Evolutionary conservation across 1,284 basidiomycete genomes (phyloP).

Genomic region (Bjerkandera adusta): DNA sequence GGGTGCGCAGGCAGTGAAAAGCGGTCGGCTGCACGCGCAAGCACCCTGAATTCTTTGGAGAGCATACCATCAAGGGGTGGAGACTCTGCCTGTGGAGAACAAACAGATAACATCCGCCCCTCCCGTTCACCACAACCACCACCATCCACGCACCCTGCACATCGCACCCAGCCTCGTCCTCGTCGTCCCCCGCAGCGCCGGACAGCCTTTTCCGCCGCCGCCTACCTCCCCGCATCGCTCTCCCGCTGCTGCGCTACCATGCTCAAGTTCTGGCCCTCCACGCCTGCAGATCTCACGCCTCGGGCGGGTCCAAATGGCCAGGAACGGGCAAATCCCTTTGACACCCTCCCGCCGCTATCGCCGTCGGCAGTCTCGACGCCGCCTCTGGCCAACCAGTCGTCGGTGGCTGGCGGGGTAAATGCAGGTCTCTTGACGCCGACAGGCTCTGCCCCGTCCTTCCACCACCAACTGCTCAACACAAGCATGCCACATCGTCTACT

Average conservation of each 20-base stretch:
- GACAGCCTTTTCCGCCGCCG: constrained; percentile 16
- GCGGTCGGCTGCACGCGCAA: constrained; percentile 3
- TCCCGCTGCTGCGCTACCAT: constrained; percentile 36
- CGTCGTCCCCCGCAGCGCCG: constrained; percentile 14
- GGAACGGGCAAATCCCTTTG: constrained; percentile 72
- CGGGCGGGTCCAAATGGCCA: constrained; percentile 49
- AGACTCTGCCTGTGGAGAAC: constrained; percentile 13
- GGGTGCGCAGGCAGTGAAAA: not conserved
- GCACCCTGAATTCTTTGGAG: constrained; percentile 6
- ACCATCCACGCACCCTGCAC: constrained; percentile 10
- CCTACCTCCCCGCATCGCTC: constrained; percentile 16
- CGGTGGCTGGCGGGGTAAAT: constrained; percentile 13
- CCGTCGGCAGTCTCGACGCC: constrained; percentile 22
- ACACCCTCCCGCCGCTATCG: constrained; percentile 34
- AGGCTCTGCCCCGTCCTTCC: constrained; percentile 26
- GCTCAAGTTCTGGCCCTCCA: constrained; percentile 68
- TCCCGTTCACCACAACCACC: constrained; percentile 1
- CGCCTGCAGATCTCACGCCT: constrained; percentile 74
- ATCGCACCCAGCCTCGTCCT: constrained; percentile 12
- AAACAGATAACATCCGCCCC: constrained; percentile 8
- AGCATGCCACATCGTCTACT: constrained; percentile 27
- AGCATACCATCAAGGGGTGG: constrained; percentile 8
- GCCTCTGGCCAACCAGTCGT: constrained; percentile 26
- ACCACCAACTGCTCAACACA: constrained; percentile 41
- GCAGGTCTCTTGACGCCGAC: constrained; percentile 18